Conservation (phyloP, 2,329 filamentous ascomycete species). For the Penicillium glabrum region DNA sequence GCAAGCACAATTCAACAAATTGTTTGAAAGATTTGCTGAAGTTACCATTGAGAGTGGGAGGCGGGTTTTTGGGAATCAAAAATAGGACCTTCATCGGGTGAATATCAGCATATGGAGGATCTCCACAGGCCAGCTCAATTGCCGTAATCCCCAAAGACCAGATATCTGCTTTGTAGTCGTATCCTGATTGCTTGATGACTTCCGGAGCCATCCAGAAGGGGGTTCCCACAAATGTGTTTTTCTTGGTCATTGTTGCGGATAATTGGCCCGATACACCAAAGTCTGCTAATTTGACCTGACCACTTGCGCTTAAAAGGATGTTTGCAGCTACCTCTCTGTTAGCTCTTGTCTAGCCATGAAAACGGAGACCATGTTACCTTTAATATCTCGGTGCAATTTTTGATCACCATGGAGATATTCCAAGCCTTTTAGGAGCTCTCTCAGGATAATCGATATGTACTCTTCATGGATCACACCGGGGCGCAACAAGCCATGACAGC, state of each 20-base stretch:
- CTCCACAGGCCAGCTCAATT: conserved; percentile 84
- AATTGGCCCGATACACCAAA: conserved; percentile 97
- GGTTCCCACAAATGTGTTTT: conserved; percentile 97
- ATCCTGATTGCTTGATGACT: conserved; percentile 97
- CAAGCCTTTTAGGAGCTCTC: conserved; percentile 83
- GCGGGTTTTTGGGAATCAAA: conserved; percentile 90
- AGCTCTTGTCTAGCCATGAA: conserved; percentile 6
- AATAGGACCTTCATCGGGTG: conserved; percentile 99
- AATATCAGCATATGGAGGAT: conserved; percentile 93
- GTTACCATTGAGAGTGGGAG: conserved; percentile 76
- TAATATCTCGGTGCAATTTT: conserved; percentile 95
- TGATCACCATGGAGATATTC: conserved; percentile 94
- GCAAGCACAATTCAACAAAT: conserved; percentile 78
- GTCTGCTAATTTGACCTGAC: conserved; percentile 94
- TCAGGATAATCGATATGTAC: conserved; percentile 93
- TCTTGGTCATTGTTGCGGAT: conserved; percentile 98
- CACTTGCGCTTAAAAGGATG: conserved; percentile 81
- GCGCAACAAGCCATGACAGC: conserved; percentile 94
- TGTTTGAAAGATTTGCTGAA: conserved; percentile 83
- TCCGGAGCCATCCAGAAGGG: conserved; percentile 99
- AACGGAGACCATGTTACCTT: conserved; percentile 58
- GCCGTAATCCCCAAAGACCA: conserved; percentile 97
- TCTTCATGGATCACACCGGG: conserved; percentile 88
- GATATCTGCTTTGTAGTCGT: conserved; percentile 96
- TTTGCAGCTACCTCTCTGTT: conserved; percentile 71